A percentile compares a stretch with the other conserved stretches of the same genome.
Conservation (phyloP, 805 yeast species). For the Metschnikowia similis region DNA sequence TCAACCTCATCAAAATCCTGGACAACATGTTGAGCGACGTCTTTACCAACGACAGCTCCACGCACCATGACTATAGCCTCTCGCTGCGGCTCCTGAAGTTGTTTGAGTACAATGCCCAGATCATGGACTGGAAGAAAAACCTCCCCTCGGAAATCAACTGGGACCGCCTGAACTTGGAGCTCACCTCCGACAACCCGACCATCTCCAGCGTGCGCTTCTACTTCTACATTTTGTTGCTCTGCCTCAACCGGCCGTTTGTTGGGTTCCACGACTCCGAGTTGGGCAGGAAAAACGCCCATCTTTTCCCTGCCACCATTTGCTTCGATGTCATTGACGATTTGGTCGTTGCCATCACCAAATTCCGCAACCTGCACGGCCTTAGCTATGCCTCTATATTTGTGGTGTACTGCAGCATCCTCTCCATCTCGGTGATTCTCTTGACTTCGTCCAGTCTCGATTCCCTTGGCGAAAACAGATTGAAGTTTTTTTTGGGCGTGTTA, state of each 20-base stretch:
- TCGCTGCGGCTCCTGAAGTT: slow-evolving; percentile 35
- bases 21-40: slow-evolving; percentile 44
- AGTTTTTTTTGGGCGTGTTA: slow-evolving; percentile 38
- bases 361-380: slow-evolving; percentile 37
- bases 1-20: slow-evolving; percentile 40
- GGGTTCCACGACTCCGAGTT: slow-evolving; percentile 25
- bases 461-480: slow-evolving; percentile 26
- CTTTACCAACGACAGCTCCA: slow-evolving; percentile 33
- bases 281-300: slow-evolving; percentile 9
- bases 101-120: slow-evolving; percentile 46
- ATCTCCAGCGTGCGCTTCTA: slow-evolving; percentile 50
- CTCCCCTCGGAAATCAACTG: slow-evolving; percentile 49
- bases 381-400: slow-evolving; percentile 43
- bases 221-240: slow-evolving; percentile 54
- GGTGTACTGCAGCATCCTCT: slow-evolving; percentile 44
- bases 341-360: slow-evolving; percentile 33
- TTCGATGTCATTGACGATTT: slow-evolving; percentile 40
- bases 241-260: slow-evolving; percentile 58
- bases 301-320: slow-evolving; percentile 35
- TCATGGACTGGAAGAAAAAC: slow-evolving; percentile 47
- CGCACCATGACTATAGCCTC: slow-evolving; percentile 36
- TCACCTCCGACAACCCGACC: slow-evolving; percentile 50
- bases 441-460: slow-evolving; percentile 27
- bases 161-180: slow-evolving; percentile 38
- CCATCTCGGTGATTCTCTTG: slow-evolving; percentile 39